Base-by-base conservation (phyloP, 208 protist species). In the Novymonas esmeraldas region DNA sequence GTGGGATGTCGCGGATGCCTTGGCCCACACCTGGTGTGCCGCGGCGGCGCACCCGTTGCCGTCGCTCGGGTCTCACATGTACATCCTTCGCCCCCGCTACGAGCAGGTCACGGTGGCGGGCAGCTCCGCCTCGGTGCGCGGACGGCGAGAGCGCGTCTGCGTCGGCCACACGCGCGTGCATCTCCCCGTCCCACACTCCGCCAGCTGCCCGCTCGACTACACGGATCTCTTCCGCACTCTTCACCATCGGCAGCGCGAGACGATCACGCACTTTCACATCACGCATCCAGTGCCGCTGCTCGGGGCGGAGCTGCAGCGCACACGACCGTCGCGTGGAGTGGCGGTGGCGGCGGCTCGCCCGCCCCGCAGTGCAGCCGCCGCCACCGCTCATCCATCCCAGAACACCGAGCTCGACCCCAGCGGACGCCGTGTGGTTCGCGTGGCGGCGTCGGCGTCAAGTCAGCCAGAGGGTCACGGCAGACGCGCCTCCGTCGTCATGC, bases 191-290 rank as follows among this genome's bases (percentile, higher is more conserved):
- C 69, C 69, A 31, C 69, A 68, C 61, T 2, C 60, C 20, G 69
- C 44, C 61, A 74, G 69, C 69, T 68, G 60, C 52, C 69, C 69
- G 1, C 69, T 74, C 42, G 69, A 74, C 60, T 74, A 74, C 44
- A 63, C 69, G 13, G 2, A 59, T 20, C 69, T 74, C 60, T 74
- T 68, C 52, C 39, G 62, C 11, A 57, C 42, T 6, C 36, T 68
- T 28, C 52, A 74, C 50, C 69, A 60, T 9, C 51, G 51, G 13
- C 69, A 63, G 60, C 42, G 57, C 13, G 69, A 68, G 20, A 68
- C 48, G 14, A 31, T 74, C 28, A 36, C 57, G 33, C 50, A 57
- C n/a, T 11, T 13, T 1, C 52, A 74, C 45, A 60, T 60, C 9
- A 31, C 33, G 16, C 59, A 52, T 0, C 60, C 60, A 6, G 52